Evolutionary conservation across 345 rosid species (phyloP), one percentile per base, ranked within the genome.

Genomic region (Chamaenerion angustifolium): DNA sequence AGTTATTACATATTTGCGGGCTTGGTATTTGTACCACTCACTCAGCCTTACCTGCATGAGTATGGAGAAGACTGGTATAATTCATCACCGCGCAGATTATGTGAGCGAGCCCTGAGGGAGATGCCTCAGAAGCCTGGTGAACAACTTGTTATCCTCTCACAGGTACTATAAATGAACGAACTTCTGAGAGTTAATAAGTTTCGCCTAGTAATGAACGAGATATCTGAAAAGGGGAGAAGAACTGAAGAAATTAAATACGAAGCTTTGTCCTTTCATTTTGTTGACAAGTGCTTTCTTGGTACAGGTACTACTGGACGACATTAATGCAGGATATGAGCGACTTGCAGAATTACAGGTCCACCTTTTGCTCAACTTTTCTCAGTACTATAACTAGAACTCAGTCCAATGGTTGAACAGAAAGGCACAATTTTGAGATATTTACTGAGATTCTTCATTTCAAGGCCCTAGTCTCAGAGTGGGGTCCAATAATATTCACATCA

Each of bases 1-100:
- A 82, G 94, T 66, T 89, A 80, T 66, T 89, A 77, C 66, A 85
- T 89, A n/a, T 89, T 82, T 68, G 94, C 95, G n/a, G 97, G 95
- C 40, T 69, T 89, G 56, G 89, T 81, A 48, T 85, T 85, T 64
- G 58, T 81, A 54, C 95, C 97, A 27, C 88, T 82, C 53, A 74
- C 81, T 56, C 97, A 85, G 64, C 94, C 95, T 12, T 85, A 75
- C 64, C 95, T 89, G 64, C 94, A 85, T 11, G 94, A 82, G 55
- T 76, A 80, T 67, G 95, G 95, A 59, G 97, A 89, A 52, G 97
- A 89, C 64, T 89, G 95, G 95, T 89, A 82, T 57, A 80, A 89
- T 68, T 66, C 73, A 37, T 85, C 88, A 27, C 97, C 93, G 5
- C 85, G 94, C 58, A 76, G 73, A 41, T 74, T 85, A 48, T 89